Evolutionary conservation across 768 basidiomycete genomes (phyloP).

Genomic region (Pleurotus cornucopiae): DNA sequence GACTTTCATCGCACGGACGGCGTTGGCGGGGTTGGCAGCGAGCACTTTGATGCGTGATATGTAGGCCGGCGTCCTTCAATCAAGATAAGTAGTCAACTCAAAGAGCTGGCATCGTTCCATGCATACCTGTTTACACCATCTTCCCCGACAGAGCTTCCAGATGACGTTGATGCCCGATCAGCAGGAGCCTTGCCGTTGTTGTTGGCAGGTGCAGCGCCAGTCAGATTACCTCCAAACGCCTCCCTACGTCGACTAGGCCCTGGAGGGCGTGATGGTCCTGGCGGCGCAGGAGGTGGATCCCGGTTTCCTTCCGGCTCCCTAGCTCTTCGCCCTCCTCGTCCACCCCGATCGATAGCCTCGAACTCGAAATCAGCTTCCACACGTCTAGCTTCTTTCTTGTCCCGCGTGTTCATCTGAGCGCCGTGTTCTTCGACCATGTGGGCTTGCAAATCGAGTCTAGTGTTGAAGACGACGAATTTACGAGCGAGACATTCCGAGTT

Average conservation of each 20-base stretch:
- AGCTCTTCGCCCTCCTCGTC: slow-evolving; percentile 40
- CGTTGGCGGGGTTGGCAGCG: slow-evolving; percentile 52
- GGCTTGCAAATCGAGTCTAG: slow-evolving; percentile 82
- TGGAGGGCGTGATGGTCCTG: slow-evolving; percentile 19
- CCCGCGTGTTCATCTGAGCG: slow-evolving; percentile 64
- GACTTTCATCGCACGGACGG: slow-evolving; percentile 61
- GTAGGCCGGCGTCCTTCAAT: slow-evolving; percentile 53
- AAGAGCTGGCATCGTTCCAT: not conserved
- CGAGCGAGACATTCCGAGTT: slow-evolving; percentile 71
- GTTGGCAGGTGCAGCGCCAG: slow-evolving; percentile 23
- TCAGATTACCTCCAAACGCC: slow-evolving; percentile 59
- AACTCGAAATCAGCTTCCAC: slow-evolving; percentile 74
- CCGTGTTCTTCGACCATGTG: slow-evolving; percentile 88
- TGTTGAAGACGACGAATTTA: slow-evolving; percentile 94
- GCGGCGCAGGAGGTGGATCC: slow-evolving; percentile 33
- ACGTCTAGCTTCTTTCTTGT: slow-evolving; percentile 63
- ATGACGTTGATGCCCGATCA: slow-evolving; percentile 12
- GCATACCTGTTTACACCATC: slow-evolving; percentile 52
- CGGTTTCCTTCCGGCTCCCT: slow-evolving; percentile 44
- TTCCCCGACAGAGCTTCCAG: slow-evolving; percentile 38
- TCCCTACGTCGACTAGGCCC: slow-evolving; percentile 48
- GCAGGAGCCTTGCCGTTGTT: slow-evolving; percentile 11
- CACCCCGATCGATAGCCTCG: slow-evolving; percentile 36
- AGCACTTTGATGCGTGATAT: slow-evolving; percentile 57
- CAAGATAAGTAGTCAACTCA: too few relatives aligned